Evolutionary conservation across 768 basidiomycete genomes (phyloP).

Genomic region (Russula sp.): DNA sequence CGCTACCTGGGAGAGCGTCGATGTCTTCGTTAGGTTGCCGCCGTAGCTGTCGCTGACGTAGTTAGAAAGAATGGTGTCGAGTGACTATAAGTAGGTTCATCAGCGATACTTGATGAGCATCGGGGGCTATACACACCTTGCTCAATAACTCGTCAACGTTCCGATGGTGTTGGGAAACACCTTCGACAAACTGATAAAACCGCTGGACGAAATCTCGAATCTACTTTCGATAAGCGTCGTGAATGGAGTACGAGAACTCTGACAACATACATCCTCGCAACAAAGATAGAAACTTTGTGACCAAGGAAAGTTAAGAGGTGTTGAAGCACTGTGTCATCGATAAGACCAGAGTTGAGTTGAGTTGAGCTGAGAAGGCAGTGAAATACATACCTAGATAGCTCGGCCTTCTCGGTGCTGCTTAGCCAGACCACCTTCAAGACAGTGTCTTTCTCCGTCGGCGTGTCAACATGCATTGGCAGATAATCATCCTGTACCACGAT

Average conservation of each 20-base stretch:
- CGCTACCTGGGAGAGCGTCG: conserved; percentile 82
- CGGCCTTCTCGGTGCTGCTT: conserved; percentile 52
- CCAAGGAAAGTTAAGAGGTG: conserved; percentile 82
- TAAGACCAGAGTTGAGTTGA: neutral
- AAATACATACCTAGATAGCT: conserved; percentile 42
- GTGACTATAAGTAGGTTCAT: conserved; percentile 44
- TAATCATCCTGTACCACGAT: conserved; percentile 83
- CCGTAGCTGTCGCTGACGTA: conserved; percentile 72
- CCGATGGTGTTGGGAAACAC: conserved; percentile 83
- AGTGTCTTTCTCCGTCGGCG: conserved; percentile 52
- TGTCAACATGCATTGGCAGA: conserved; percentile 73
- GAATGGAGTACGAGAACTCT: neutral
- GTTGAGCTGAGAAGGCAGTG: neutral
- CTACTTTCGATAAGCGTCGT: conserved; percentile 30
- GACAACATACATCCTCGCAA: conserved; percentile 68
- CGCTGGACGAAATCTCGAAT: conserved; percentile 87
- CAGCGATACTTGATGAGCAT: neutral
- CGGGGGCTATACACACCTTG: conserved; percentile 45
- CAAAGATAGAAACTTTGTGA: conserved; percentile 93
- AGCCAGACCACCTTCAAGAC: conserved; percentile 85
- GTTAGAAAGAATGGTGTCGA: conserved; percentile 73
- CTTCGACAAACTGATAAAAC: conserved; percentile 95
- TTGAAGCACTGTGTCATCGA: conserved; percentile 37
- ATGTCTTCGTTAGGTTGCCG: conserved; percentile 63
- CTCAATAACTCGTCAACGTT: conserved; percentile 88